Evolutionary conservation across 164 flowering plant genomes (phyloP).

Genomic region (Santalum album): DNA sequence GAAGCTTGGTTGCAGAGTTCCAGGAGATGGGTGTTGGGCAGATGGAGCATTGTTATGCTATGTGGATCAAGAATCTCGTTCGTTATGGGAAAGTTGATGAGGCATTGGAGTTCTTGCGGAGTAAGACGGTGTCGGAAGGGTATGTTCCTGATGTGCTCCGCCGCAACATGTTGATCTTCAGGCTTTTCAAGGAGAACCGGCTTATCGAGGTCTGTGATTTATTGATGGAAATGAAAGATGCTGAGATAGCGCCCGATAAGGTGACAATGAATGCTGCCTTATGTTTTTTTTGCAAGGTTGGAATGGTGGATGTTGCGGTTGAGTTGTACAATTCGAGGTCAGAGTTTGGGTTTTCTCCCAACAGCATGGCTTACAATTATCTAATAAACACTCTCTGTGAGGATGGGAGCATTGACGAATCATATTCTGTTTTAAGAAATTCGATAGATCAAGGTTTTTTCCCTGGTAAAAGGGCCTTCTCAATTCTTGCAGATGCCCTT

Average conservation of each 20-base stretch:
- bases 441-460: conserved; percentile 50
- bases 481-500: conserved; percentile 51
- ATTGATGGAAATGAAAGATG: conserved; percentile 62
- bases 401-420: conserved; percentile 54
- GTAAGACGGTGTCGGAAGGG: conserved; percentile 34
- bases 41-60: conserved; percentile 34
- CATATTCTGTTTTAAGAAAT: conserved; percentile 41
- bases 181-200: conserved; percentile 52
- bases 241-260: conserved; percentile 44
- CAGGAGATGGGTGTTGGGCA: conserved; percentile 16
- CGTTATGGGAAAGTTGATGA: conserved; percentile 31
- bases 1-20: conserved; percentile 40
- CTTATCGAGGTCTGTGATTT: conserved; percentile 58
- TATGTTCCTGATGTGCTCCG: conserved; percentile 49
- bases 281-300: conserved; percentile 82
- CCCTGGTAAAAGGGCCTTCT: conserved; percentile 44
- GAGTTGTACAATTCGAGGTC: conserved; percentile 46
- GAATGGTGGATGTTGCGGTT: conserved; percentile 65
- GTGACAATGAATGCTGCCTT: conserved; percentile 64
- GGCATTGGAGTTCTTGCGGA: conserved; percentile 54
- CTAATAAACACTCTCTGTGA: conserved; percentile 55
- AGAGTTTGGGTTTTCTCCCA: conserved; percentile 48
- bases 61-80: conserved; percentile 48
- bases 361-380: conserved; percentile 49
- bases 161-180: conserved; percentile 46